Evolutionary conservation across 2,329 filamentous ascomycete genomes (phyloP).

Genomic region (Mollisiaceae sp.): DNA sequence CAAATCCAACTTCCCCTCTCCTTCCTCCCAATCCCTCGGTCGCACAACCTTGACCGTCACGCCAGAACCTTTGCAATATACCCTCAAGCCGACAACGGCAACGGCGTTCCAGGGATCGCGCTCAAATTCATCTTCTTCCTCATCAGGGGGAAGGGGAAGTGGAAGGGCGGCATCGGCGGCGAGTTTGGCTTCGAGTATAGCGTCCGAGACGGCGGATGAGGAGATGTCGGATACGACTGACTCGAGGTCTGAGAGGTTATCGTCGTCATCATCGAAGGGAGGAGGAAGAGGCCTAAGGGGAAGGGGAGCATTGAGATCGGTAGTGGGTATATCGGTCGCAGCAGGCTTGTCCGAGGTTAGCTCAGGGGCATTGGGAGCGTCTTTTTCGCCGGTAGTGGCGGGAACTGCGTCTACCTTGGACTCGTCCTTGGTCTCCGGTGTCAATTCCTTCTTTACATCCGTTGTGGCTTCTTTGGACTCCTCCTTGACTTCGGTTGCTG

Average conservation of each 20-base stretch:
- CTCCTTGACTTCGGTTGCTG: neutral
- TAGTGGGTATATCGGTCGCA: neutral
- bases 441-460: neutral
- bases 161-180: constrained; percentile 29
- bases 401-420: neutral
- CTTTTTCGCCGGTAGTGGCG: neutral
- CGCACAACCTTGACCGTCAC: constrained; percentile 37
- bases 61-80: constrained; percentile 57
- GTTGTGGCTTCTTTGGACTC: neutral
- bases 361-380: neutral
- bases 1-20: constrained; percentile 46
- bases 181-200: constrained; percentile 32
- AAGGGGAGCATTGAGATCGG: constrained; percentile 10
- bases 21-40: constrained; percentile 33
- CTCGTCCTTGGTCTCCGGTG: neutral
- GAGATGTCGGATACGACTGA: constrained; percentile 31
- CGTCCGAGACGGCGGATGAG: constrained; percentile 30
- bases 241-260: constrained; percentile 22
- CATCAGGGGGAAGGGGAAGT: constrained; percentile 37
- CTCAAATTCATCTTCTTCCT: constrained; percentile 60
- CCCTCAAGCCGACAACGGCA: constrained; percentile 63
- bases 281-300: neutral
- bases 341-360: neutral
- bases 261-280: constrained; percentile 19
- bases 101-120: constrained; percentile 67